Evolutionary conservation across 2,329 filamentous ascomycete species (phyloP).

Genomic region (Penicillium sp.): DNA sequence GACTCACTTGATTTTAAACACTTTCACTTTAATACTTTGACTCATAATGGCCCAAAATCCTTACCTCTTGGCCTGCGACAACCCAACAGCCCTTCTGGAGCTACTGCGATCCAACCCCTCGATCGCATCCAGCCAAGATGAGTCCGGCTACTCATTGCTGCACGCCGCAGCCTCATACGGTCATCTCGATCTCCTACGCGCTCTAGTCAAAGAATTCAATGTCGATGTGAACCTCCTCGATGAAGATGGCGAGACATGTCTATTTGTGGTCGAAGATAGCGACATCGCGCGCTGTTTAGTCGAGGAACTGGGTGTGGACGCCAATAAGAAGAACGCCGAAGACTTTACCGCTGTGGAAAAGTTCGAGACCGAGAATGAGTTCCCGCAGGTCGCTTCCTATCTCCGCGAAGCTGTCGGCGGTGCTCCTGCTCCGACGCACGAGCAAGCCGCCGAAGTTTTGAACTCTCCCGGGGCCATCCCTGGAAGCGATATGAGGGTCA

Average conservation of each 20-base stretch:
- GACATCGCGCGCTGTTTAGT: conserved; percentile 76
- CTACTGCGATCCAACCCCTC: conserved; percentile 71
- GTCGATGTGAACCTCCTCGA: conserved; percentile 81
- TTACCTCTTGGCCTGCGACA: conserved; percentile 78
- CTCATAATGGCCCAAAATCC: conserved; percentile 54
- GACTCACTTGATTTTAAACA: not conserved
- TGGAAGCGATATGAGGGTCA: conserved; percentile 68
- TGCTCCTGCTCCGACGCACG: conserved; percentile 25
- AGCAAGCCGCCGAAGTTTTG: conserved; percentile 34
- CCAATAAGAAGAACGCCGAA: conserved; percentile 65
- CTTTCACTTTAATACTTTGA: not conserved
- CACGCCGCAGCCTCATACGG: conserved; percentile 93
- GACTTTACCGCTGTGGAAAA: conserved; percentile 79
- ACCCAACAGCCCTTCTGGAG: conserved; percentile 69
- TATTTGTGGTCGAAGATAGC: conserved; percentile 85
- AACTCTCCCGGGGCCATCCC: conserved; percentile 64
- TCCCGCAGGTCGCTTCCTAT: conserved; percentile 72
- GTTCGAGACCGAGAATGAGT: conserved; percentile 75
- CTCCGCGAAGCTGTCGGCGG: conserved; percentile 49
- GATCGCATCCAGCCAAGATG: conserved; percentile 79
- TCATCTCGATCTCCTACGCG: conserved; percentile 74
- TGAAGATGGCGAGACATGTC: conserved; percentile 89
- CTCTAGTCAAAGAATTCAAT: conserved; percentile 71
- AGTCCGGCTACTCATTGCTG: conserved; percentile 89
- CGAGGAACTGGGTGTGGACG: conserved; percentile 75